Conservation (phyloP, 345 rosid species). For the Bruguiera parviflora region DNA sequence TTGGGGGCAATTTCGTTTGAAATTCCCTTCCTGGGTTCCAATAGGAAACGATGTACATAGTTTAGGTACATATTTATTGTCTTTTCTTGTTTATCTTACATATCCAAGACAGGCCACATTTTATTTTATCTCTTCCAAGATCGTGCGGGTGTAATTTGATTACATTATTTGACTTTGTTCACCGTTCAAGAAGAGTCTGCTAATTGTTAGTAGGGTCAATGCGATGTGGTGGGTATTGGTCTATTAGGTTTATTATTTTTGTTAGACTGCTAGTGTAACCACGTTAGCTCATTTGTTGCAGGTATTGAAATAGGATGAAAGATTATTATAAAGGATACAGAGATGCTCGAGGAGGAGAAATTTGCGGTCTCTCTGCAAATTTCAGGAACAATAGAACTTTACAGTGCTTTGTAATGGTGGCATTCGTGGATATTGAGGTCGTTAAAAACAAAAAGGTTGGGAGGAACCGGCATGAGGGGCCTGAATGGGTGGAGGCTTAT, state of each 20-base stretch:
- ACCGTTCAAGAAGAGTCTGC: slow-evolving; percentile 15
- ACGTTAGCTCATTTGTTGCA: slow-evolving; percentile 19
- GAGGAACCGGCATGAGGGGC: neutral
- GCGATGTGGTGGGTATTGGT: neutral
- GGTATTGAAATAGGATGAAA: slow-evolving; percentile 21
- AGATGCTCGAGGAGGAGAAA: slow-evolving; percentile 8
- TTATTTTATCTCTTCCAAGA: slow-evolving; percentile 6
- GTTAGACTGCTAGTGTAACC: neutral
- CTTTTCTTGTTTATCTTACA: slow-evolving; percentile 26
- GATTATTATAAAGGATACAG: slow-evolving; percentile 9
- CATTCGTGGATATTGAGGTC: too few species aligned
- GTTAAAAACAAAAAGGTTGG: too few species aligned
- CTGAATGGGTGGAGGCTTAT: neutral
- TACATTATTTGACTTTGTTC: neutral
- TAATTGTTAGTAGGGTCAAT: slow-evolving; percentile 16
- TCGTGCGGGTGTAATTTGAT: slow-evolving; percentile 8
- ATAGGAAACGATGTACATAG: slow-evolving; percentile 17
- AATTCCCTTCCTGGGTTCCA: slow-evolving; percentile 19
- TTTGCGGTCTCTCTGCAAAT: slow-evolving; percentile 22
- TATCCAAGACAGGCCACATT: slow-evolving; percentile 22
- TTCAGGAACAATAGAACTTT: slow-evolving; percentile 12
- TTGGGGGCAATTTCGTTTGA: slow-evolving; percentile 44
- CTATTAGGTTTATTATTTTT: neutral
- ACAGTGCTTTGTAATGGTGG: slow-evolving; percentile 20
- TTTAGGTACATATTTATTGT: slow-evolving; percentile 33